Evolutionary conservation across 2,329 filamentous ascomycete genomes (phyloP), one percentile per base, ranked within the genome.

Genomic region (Bisporella sp.): DNA sequence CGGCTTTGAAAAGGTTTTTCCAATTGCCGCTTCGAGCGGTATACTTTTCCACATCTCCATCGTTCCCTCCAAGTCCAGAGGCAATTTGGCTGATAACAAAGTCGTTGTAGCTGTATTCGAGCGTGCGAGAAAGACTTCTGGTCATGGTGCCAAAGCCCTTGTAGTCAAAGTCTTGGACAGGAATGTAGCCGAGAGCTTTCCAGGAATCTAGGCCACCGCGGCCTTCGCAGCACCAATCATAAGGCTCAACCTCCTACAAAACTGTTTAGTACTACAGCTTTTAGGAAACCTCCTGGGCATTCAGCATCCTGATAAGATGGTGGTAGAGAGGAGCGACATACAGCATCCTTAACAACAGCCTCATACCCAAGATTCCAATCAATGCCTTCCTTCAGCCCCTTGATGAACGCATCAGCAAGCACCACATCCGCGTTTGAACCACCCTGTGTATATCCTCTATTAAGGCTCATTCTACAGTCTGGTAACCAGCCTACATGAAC

Each of bases 51-150:
- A 57, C 70, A 46, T 85, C 84, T 0, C 63, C 66, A 4, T 71
- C 69, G 9, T 76, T 73, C 1, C 77, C 79, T 37, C 78, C 79
- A 32, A 86, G 63, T 0, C 68, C 71, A 8, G 73, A 72, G 0
- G 82, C 82, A 50, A 88, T 76, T 42, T 79, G 72, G 0, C 80
- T 72, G 49, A 87, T 79, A 56, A 78, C 80, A 60, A 79, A 90
- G 68, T 90, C 86, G 55, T 89, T 81, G 66, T 89, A 89, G 8
- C 82, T 78, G 63, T 90, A 90, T 63, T 90, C 86, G 0, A 89
- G 75, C 0, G 85, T 89, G 4, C 86, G 74, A 1, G 82, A 87
- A 29, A 90, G 76, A 58, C 78, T 84, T 7, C 87, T 74, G 0
- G 86, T 88, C 64, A 85, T 77, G 0, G 82, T 81, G 0, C 86